Conservation (phyloP, 2,329 filamentous ascomycete genomes). For the Alternaria gansuensis region DNA sequence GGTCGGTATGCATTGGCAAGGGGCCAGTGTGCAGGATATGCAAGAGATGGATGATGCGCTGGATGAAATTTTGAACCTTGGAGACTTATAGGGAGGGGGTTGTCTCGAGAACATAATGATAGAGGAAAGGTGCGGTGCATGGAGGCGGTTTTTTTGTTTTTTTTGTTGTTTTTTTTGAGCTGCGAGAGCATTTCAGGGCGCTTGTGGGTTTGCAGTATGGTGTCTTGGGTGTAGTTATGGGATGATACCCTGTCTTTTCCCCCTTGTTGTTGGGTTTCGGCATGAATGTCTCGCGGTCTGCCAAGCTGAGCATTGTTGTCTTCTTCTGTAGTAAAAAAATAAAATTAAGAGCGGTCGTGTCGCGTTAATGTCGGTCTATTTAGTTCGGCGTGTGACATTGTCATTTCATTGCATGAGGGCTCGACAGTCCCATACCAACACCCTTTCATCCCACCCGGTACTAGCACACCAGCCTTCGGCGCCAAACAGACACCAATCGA, state of each 20-base stretch:
- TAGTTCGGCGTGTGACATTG: background rate
- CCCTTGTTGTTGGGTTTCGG: background rate
- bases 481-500: conserved; percentile 98
- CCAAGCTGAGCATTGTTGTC: background rate
- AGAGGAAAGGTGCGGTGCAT: background rate
- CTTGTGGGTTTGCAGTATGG: conserved; percentile 16
- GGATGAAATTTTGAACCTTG: conserved; percentile 52
- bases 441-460: conserved; percentile 90
- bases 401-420: conserved; percentile 61
- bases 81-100: conserved; percentile 22
- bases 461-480: conserved; percentile 95
- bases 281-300: too few relatives aligned
- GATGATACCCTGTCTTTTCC: conserved; percentile 32
- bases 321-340: background rate
- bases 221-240: conserved; percentile 18
- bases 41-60: conserved; percentile 47
- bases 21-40: conserved; percentile 47
- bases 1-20: conserved; percentile 51
- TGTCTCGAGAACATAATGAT: background rate
- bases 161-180: too few relatives aligned
- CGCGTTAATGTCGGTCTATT: background rate
- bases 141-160: background rate
- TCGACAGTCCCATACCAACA: conserved; percentile 91
- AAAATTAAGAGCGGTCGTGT: background rate
- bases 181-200: conserved; percentile 8